Evolutionary conservation across 805 yeast genomes (phyloP).

Genomic region (Lipomyces kockii): DNA sequence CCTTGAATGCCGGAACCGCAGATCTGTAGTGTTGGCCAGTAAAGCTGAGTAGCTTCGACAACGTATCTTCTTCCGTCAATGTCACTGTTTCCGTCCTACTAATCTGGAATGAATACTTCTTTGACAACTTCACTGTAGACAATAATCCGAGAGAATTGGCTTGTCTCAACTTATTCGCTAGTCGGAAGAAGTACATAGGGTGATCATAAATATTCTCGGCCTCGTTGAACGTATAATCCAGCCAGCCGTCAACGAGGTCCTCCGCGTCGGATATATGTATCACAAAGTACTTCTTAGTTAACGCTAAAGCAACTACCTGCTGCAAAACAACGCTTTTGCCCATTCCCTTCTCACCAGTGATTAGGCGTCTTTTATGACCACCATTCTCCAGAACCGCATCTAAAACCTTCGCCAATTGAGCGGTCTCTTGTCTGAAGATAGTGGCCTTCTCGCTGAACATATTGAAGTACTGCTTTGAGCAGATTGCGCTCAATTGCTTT

Average conservation of each 20-base stretch:
- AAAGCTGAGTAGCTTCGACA: constrained; percentile 13
- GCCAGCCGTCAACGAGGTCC: constrained; percentile 27
- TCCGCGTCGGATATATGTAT: constrained; percentile 31
- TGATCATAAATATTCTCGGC: constrained; percentile 26
- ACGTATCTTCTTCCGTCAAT: constrained; percentile 16
- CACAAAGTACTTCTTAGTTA: constrained; percentile 6
- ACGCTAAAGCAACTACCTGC: constrained; percentile 26
- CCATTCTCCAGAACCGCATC: neutral
- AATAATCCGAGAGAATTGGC: neutral
- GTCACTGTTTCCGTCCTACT: neutral
- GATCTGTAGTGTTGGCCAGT: constrained; percentile 11
- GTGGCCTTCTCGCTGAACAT: constrained; percentile 26
- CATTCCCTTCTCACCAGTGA: constrained; percentile 28
- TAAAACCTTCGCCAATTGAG: neutral
- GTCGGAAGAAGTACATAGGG: constrained; percentile 26
- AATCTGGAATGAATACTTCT: constrained; percentile 7
- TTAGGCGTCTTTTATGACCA: constrained; percentile 9
- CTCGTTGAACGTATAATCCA: constrained; percentile 9
- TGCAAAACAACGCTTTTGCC: constrained; percentile 32
- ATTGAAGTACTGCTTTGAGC: constrained; percentile 21
- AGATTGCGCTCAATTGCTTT: constrained; percentile 8
- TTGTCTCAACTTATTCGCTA: constrained; percentile 9
- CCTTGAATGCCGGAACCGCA: constrained; percentile 21
- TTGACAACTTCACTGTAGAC: neutral
- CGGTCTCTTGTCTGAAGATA: constrained; percentile 14